These are phyloP conservation scores for Geosiphon pyriformis DNA, from an alignment of 192 early-diverging fungal genomes.

Conservation along the genomic window DNA sequence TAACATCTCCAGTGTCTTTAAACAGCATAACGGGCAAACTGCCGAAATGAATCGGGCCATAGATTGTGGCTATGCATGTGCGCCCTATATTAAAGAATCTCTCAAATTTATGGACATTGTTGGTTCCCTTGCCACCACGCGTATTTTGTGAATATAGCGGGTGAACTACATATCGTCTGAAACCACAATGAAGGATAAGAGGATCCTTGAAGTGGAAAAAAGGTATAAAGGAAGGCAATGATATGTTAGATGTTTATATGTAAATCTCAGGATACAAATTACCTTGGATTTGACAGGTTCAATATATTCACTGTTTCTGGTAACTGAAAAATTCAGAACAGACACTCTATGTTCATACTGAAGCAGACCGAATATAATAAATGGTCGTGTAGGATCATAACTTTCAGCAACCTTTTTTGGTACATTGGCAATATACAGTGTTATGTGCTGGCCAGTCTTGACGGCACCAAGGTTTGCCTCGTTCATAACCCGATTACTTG, in stretches of 20 bases:
- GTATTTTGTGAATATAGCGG: constrained; percentile 91
- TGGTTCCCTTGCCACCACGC: constrained; percentile 68
- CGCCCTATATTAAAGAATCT: constrained; percentile 78
- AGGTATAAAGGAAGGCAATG: background rate
- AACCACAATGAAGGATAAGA: constrained; percentile 81
- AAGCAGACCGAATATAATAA: constrained; percentile 50
- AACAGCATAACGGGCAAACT: constrained; percentile 78
- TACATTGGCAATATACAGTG: constrained; percentile 65
- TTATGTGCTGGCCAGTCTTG: constrained; percentile 64
- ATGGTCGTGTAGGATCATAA: constrained; percentile 44
- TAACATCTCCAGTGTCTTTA: constrained; percentile 55
- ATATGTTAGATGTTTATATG: background rate
- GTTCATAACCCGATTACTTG: constrained; percentile 67
- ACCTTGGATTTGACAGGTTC: constrained; percentile 83
- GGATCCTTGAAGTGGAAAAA: constrained; percentile 50
- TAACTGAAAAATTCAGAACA: constrained; percentile 73
- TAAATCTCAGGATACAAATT: background rate
- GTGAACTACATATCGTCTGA: constrained; percentile 75
- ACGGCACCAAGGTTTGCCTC: constrained; percentile 50
- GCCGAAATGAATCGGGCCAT: constrained; percentile 88
- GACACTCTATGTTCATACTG: constrained; percentile 95
- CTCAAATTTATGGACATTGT: constrained; percentile 95
- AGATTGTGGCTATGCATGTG: constrained; percentile 77
- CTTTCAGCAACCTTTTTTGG: constrained; percentile 53
- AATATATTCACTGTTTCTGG: constrained; percentile 66